These are phyloP conservation scores for Naganishia sp. DNA, from an alignment of 1,284 basidiomycete species.

Conservation along the genomic window DNA sequence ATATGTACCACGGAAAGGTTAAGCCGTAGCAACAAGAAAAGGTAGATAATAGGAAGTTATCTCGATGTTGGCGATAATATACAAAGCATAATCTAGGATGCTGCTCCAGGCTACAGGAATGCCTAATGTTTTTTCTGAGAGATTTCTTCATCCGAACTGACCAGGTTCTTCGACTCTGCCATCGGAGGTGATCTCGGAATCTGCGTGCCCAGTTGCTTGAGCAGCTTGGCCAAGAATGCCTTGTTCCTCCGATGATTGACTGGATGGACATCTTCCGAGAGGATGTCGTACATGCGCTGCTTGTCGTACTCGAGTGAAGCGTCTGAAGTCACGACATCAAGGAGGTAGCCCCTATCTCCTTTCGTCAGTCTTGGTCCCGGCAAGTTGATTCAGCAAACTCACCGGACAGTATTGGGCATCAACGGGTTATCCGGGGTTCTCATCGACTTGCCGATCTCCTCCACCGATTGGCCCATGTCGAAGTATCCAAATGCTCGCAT, in stretches of 20 bases:
- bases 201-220: conserved; percentile 26
- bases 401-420: conserved; percentile 36
- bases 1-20: conserved; percentile 8
- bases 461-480: conserved; percentile 33
- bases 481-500: conserved; percentile 37
- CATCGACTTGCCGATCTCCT: conserved; percentile 34
- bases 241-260: conserved; percentile 18
- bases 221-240: conserved; percentile 17
- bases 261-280: conserved; percentile 18
- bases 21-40: not conserved
- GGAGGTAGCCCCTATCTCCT: conserved; percentile 18
- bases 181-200: not conserved
- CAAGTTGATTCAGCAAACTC: conserved; percentile 14
- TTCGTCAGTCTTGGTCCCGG: not conserved
- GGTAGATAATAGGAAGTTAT: not conserved
- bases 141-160: conserved; percentile 18
- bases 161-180: conserved; percentile 3
- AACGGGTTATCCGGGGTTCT: conserved; percentile 35
- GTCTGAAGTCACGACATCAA: conserved; percentile 9
- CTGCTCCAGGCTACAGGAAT: not conserved
- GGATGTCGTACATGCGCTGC: conserved; percentile 26
- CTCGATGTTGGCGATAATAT: not conserved
- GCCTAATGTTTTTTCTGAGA: conserved; percentile 8
- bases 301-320: conserved; percentile 28
- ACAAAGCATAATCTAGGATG: not conserved